These are phyloP conservation scores for Colletotrichum zoysiae DNA, from an alignment of 2,329 filamentous ascomycete genomes.

Conservation along the genomic window DNA sequence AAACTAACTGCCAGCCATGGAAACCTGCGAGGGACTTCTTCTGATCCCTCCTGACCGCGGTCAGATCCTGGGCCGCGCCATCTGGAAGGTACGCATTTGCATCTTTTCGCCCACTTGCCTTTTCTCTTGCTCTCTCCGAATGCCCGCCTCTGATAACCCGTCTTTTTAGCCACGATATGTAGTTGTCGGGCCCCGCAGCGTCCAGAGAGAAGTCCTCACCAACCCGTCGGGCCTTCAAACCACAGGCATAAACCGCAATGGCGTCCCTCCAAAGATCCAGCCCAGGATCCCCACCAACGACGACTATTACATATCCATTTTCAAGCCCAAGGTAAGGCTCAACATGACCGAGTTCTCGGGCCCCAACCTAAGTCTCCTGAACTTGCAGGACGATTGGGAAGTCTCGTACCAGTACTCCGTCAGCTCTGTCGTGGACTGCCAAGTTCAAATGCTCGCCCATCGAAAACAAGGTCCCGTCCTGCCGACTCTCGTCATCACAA, in stretches of 20 bases:
- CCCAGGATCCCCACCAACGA: slow-evolving; percentile 50
- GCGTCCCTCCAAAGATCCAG: slow-evolving; percentile 52
- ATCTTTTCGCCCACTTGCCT: slow-evolving; percentile 20
- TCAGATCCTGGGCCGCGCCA: slow-evolving; percentile 62
- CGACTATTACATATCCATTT: slow-evolving; percentile 64
- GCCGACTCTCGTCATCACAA: slow-evolving; percentile 70
- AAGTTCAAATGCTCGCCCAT: slow-evolving; percentile 70
- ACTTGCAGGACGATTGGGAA: slow-evolving; percentile 64
- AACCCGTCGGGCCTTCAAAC: slow-evolving; percentile 56
- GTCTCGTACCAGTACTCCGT: slow-evolving; percentile 67
- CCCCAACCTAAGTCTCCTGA: slow-evolving; percentile 38
- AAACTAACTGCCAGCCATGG: slow-evolving; percentile 30
- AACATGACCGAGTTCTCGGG: slow-evolving; percentile 30
- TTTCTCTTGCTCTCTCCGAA: not conserved
- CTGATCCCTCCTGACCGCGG: slow-evolving; percentile 64
- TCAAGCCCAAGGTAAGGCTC: slow-evolving; percentile 65
- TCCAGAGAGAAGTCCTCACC: slow-evolving; percentile 51
- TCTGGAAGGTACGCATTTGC: slow-evolving; percentile 62
- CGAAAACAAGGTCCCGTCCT: slow-evolving; percentile 71
- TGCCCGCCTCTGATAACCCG: slow-evolving; percentile 17
- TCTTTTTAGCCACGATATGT: slow-evolving; percentile 68
- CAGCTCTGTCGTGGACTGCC: slow-evolving; percentile 66
- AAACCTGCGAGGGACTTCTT: slow-evolving; percentile 59
- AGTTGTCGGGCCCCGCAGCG: slow-evolving; percentile 60
- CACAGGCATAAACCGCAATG: slow-evolving; percentile 54